Base-by-base conservation (phyloP, 2,329 filamentous ascomycete species). In the Chrysoporthe puriensis region DNA sequence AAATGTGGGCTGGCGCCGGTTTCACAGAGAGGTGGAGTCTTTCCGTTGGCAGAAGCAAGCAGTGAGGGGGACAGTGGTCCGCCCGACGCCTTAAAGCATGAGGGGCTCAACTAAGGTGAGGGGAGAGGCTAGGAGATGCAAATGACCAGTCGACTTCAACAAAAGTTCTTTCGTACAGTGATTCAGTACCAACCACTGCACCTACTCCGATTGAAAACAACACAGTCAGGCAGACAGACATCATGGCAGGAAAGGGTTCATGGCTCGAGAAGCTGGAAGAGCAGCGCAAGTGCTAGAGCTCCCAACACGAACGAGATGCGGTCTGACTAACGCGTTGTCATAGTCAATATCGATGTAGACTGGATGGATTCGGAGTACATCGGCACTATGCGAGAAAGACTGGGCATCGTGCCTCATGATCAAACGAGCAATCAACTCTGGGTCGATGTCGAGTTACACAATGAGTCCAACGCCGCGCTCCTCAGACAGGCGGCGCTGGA, bases 311-410 rank as follows among this genome's bases (percentile, higher is more conserved):
- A 11, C 3, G 2, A 16, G 36, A 26, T 16, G 36, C 9, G 8
- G 42, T n/a, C 21, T 58, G 56, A 34, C 57, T 26, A 2, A 40
- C n/a, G 42, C 18, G 14, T 26, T 57, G 36, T 64, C 21, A 48
- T 54, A 85, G 83, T 85, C 67, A 80, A 85, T 43, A 76, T 85
- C 64, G 83, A 85, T 68, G 81, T 85, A 34, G 83, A 85, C 71
- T 84, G 80, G 77, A 85, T 85, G 83, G 83, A 83, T 67, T 79
- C 82, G 0, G 79, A 82, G 16, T 83, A 80, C 71, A 80, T 83
- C 69, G 79, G 79, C 66, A 74, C 73, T n/a, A 80, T 83, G 73
- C 77, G 78, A 13, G n/a, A 61, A 7, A n/a, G 59, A 9, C 59
- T 61, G 6, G 59, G 59, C 3, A 78, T 84, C 68, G 76, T 76